Conservation (phyloP, 2,329 filamentous ascomycete species). For the Septoria linicola region DNA sequence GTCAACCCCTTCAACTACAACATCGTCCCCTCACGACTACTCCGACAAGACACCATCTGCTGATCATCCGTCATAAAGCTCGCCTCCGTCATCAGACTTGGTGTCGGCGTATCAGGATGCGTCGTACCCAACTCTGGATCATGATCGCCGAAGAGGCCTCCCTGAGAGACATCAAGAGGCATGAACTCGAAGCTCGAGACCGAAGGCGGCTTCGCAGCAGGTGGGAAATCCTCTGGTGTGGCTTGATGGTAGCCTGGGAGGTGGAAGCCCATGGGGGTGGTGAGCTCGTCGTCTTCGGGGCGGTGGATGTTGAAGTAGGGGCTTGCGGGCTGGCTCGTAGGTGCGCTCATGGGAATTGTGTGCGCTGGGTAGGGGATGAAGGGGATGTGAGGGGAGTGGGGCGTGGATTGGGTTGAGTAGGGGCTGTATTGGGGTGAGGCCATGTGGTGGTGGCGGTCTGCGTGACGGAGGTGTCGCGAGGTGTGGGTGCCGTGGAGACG, state of each 20-base stretch:
- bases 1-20: slow-evolving; percentile 11
- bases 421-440: slow-evolving; percentile 17
- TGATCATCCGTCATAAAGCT: slow-evolving; percentile 33
- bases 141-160: slow-evolving; percentile 23
- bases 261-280: not conserved
- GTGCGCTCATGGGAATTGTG: slow-evolving; percentile 5
- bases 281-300: slow-evolving; percentile 5
- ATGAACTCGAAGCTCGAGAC: slow-evolving; percentile 18
- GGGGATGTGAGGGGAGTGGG: slow-evolving; percentile 10
- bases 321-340: slow-evolving; percentile 10
- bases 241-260: slow-evolving; percentile 5
- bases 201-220: slow-evolving; percentile 10
- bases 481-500: slow-evolving; percentile 10
- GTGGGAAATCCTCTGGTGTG: slow-evolving; percentile 13
- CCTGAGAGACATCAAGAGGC: slow-evolving; percentile 17
- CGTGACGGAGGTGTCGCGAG: slow-evolving; percentile 12
- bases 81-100: slow-evolving; percentile 31
- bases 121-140: slow-evolving; percentile 24
- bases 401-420: slow-evolving; percentile 16
- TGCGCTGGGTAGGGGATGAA: slow-evolving; percentile 5
- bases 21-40: slow-evolving; percentile 23
- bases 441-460: slow-evolving; percentile 5
- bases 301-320: slow-evolving; percentile 17
- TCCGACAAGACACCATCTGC: slow-evolving; percentile 13
- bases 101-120: slow-evolving; percentile 35